Conservation (phyloP, 2,329 filamentous ascomycete species). For the Botrytis porri region DNA sequence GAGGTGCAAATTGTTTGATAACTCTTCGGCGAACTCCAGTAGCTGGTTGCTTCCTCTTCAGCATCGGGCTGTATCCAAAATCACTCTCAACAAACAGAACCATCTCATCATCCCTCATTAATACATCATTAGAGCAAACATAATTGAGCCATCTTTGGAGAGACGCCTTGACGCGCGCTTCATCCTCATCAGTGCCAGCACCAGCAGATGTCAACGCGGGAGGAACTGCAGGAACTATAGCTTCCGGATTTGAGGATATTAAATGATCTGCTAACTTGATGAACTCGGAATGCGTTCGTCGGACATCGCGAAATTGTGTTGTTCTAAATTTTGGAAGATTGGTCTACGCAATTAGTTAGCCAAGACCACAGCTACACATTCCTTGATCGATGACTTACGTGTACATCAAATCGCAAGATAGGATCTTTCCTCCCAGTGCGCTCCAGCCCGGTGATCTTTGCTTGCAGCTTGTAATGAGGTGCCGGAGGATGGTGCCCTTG, state of each 20-base stretch:
- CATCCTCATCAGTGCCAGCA: slow-evolving; percentile 94
- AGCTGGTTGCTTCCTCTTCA: slow-evolving; percentile 93
- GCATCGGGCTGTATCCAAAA: slow-evolving; percentile 94
- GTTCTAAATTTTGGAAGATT: slow-evolving; percentile 98
- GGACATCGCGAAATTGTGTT: slow-evolving; percentile 96
- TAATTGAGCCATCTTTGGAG: slow-evolving; percentile 96
- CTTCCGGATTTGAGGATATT: slow-evolving; percentile 95
- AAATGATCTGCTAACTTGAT: slow-evolving; percentile 94
- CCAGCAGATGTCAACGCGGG: slow-evolving; percentile 93
- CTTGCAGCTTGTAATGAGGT: slow-evolving; percentile 81
- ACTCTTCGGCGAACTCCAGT: slow-evolving; percentile 94
- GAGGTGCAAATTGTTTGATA: slow-evolving; percentile 96
- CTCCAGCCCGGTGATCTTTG: slow-evolving; percentile 91
- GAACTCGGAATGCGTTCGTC: slow-evolving; percentile 93
- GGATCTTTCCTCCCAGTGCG: slow-evolving; percentile 93
- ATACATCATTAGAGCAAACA: slow-evolving; percentile 84
- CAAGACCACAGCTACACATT: background rate
- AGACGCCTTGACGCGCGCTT: slow-evolving; percentile 79
- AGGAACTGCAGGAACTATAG: slow-evolving; percentile 88
- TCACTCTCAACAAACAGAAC: slow-evolving; percentile 98
- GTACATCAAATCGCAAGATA: slow-evolving; percentile 90
- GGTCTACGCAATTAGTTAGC: slow-evolving; percentile 57
- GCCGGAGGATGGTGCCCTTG: slow-evolving; percentile 45
- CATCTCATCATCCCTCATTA: slow-evolving; percentile 96
- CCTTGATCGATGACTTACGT: slow-evolving; percentile 58